Evolutionary conservation across 345 rosid species (phyloP), one percentile per base, ranked within the genome.

Genomic region (Ceriops tagal): DNA sequence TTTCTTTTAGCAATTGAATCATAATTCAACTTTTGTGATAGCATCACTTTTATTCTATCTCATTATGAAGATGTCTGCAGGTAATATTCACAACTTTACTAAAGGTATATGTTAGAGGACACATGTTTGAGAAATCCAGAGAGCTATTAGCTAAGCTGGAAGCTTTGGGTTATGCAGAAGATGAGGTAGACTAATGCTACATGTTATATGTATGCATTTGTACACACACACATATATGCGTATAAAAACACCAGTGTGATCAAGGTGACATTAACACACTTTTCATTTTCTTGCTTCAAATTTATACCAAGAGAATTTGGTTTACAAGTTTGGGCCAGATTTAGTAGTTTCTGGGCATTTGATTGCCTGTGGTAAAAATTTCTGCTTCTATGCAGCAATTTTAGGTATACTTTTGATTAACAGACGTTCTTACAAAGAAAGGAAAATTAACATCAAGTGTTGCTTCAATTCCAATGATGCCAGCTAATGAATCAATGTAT

Each of bases 91-190:
- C 98, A 64, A 93, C 97, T 59, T 68, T 91, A 73, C 78, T 93
- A 35, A 93, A 93, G 79, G 98, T 84, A 20, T 93, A 93, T 73
- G 88, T 88, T 22, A 85, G 87, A 85, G 96, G 97, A 74, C 92
- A 95, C 31, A 72, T 89, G 79, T 91, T 91, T 86, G 97, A 89
- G 16, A 88, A 86, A 71, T 86, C 98, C 28, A 86, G 83, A 71
- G 84, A 85, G 71, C 74, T 89, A 62, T 82, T 93, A 35, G 69
- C 82, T 53, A 84, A 91, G 78, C 80, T 93, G 70, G 93, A 88
- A 72, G 70, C 82, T 71, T 68, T 82, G 78, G 95, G 91, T 78
- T 82, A 79, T 72, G 93, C 97, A 46, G 78, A 88, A 68, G 84
- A 88, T 51, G 98, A 93, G 96, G 98, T 93, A 73, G 20, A 51